A percentile compares a stretch with the other conserved stretches of the same genome.
Conservation (phyloP, 768 basidiomycete species). For the Suillus lakei region DNA sequence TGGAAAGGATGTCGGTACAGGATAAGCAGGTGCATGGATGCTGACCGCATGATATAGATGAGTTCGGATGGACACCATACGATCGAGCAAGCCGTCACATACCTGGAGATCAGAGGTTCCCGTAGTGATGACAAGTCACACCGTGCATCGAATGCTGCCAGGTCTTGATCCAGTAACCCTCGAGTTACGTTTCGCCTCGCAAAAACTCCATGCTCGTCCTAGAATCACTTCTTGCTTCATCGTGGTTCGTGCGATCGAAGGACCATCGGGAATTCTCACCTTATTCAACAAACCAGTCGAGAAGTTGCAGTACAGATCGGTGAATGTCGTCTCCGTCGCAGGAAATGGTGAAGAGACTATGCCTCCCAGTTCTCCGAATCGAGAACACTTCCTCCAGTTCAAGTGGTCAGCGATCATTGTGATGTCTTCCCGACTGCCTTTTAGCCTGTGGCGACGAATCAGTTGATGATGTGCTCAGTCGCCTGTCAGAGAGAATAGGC, state of each 20-base stretch:
- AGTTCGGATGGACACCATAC: conserved; percentile 12
- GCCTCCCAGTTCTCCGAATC: conserved; percentile 62
- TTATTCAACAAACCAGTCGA: conserved; percentile 36
- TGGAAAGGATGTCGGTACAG: conserved; percentile 66
- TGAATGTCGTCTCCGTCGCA: conserved; percentile 31
- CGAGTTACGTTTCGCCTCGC: conserved; percentile 60
- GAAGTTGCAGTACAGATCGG: conserved; percentile 41
- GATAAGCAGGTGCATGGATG: conserved; percentile 55
- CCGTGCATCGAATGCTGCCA: conserved; percentile 47
- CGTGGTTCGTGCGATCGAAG: background rate
- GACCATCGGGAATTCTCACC: background rate
- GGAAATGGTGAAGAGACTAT: conserved; percentile 47
- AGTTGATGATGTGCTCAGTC: background rate
- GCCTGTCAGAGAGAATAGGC: background rate
- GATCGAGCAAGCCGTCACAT: conserved; percentile 15
- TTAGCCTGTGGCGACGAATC: conserved; percentile 33
- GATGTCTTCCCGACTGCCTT: conserved; percentile 44
- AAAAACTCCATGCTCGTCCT: conserved; percentile 35
- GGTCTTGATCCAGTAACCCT: conserved; percentile 51
- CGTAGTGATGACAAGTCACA: conserved; percentile 31
- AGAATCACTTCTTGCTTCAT: background rate
- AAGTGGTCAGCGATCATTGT: conserved; percentile 50
- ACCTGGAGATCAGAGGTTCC: conserved; percentile 45
- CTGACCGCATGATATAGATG: conserved; percentile 33
- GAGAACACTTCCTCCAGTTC: conserved; percentile 56